Conservation (phyloP, 345 rosid genomes). For the Cardiospermum halicacabum region DNA sequence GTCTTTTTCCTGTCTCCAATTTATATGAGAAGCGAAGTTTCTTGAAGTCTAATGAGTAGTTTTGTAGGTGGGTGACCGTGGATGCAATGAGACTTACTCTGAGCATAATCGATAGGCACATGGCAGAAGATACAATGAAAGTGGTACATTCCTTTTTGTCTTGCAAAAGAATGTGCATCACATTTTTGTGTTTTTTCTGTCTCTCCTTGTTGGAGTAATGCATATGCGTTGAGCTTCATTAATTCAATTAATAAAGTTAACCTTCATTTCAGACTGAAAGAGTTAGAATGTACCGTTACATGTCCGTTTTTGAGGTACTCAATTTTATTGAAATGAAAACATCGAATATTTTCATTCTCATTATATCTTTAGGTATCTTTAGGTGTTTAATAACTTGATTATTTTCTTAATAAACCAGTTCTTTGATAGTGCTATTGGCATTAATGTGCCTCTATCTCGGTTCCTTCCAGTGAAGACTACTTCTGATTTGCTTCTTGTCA, state of each 20-base stretch:
- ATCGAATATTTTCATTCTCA: neutral
- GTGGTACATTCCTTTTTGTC: conserved; percentile 34
- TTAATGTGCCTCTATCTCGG: conserved; percentile 80
- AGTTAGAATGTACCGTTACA: no score
- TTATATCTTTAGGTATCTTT: neutral
- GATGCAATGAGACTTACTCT: no score
- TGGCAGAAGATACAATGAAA: conserved; percentile 85
- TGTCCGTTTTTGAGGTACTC: conserved; percentile 97
- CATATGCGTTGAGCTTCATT: neutral
- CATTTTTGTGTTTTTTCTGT: neutral
- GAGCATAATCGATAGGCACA: conserved; percentile 90
- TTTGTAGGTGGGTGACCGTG: conserved; percentile 87
- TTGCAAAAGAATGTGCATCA: neutral
- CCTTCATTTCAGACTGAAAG: conserved; percentile 66
- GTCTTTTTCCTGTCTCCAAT: no score
- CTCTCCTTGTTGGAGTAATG: neutral
- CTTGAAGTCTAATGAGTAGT: conserved; percentile 22
- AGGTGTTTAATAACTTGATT: conserved; percentile 14
- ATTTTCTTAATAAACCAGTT: conserved; percentile 38
- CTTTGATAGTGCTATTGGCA: conserved; percentile 83
- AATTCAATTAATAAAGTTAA: conserved; percentile 6
- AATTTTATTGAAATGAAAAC: conserved; percentile 8
- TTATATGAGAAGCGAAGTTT: conserved; percentile 4
- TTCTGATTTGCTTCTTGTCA: conserved; percentile 94
- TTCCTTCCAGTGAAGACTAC: conserved; percentile 94